Evolutionary conservation across 805 yeast genomes (phyloP), one percentile per base, ranked within the genome.

Genomic region (Sugiyamaella marilandica): DNA sequence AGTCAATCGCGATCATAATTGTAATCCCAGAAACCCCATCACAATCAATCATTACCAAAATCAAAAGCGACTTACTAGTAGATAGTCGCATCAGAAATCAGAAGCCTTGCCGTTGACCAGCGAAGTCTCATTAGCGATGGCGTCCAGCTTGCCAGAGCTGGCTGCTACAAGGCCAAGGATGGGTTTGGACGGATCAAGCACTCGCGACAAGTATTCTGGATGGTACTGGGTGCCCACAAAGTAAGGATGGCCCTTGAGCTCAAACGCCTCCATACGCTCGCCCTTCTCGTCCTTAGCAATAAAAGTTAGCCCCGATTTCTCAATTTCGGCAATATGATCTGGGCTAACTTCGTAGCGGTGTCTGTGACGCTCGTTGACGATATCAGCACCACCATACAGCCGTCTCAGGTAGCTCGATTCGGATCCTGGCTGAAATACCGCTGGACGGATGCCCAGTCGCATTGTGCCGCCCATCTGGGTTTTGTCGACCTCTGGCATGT

Each of bases 301-400:
- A 68, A 91, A 94, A 61, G 76, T 75, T 70, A 95, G 78, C 16
- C 98, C 99, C 49, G 83, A 74, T 7, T 70, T 70, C 72, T 94
- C 98, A 57, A 92, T 79, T 43, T 74, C 71, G 14, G 72, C 74
- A 58, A 91, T 84, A 61, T 87, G 75, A 58, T 79, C 80, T 13
- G 99, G 99, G 72, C 91, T 92, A 63, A 94, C 87, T 72, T 94
- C 99, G 70, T 94, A 94, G 74, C 99, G 84, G 72, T 94, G 99
- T 76, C 99, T 86, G 71, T 94, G 99, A 79, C 99, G 87, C 76
- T 94, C 99, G 56, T 76, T 76, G 48, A 90, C 91, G 45, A 78
- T 73, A 1, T 75, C 77, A 29, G 77, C 76, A 54, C 80, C 82
- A 53, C 94, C 95, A 69, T 92, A 92, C 51, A 92, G 76, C 71